Base-by-base conservation (phyloP, 371 early-diverging fungal genomes). In the Furculomyces boomerangus region DNA sequence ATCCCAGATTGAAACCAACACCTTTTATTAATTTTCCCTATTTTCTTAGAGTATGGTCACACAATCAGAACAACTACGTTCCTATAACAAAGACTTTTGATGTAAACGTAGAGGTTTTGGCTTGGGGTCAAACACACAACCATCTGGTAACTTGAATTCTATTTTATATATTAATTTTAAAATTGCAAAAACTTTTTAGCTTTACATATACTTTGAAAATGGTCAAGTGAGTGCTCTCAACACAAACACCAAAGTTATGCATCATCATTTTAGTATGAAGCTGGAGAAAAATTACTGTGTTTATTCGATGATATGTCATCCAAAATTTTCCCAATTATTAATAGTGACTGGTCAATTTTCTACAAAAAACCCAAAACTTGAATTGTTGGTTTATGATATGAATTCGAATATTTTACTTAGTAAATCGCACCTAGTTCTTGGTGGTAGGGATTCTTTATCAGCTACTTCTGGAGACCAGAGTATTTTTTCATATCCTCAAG, bases 191-290 rank as follows among this genome's bases (percentile, higher is more conserved):
- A 10, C 10, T 14, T 14, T 20, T 45, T 45, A 45, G 45, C 57
- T 67, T 40, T 67, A 67, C 29, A 41, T 67, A 51, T 59, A 59
- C 47, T 60, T 57, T 54, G 67, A 67, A 29, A 48, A 47, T 40
- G 68, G 68, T 22, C 57, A 51, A 41, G 50, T 67, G 35, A 61
- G 60, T 37, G 67, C 67, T 25, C 59, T 67, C 40, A 68, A 67
- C 30, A 64, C 60, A 26, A 62, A 67, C 43, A 49, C 56, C 16
- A 61, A 67, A 31, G 57, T 67, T 40, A 48, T 68, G 44, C 61
- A 60, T 41, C 61, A 60, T 8, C 45, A 45, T 20, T 45, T 2
- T 59, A 67, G 29, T 50, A 56, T n/a, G n/a, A n/a, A n/a, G n/a
- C n/a, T n/a, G n/a, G n/a, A n/a, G n/a, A n/a, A n/a, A n/a, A n/a